These are phyloP conservation scores for Nigrospora oryzae DNA, from an alignment of 2,329 filamentous ascomycete genomes.

Conservation along the genomic window DNA sequence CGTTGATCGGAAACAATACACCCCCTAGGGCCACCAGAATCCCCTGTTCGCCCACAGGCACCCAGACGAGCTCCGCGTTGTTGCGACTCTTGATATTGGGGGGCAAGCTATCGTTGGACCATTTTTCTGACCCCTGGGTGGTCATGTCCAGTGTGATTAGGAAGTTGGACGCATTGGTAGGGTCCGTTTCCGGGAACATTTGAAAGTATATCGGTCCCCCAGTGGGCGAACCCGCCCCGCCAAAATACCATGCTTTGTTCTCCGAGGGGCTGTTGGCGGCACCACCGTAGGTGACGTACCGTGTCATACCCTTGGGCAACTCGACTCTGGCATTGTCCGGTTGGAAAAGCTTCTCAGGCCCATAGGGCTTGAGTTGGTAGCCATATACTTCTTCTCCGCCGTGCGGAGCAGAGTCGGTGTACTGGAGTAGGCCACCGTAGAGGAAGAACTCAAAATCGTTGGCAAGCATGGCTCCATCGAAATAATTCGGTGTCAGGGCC, in stretches of 20 bases:
- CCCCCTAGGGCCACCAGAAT: slow-evolving; percentile 73
- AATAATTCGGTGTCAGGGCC: slow-evolving; percentile 42
- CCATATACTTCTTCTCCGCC: slow-evolving; percentile 31
- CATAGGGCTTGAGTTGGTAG: slow-evolving; percentile 48
- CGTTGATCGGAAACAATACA: slow-evolving; percentile 52
- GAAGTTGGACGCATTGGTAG: slow-evolving; percentile 40
- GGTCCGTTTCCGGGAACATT: slow-evolving; percentile 24
- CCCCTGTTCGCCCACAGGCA: slow-evolving; percentile 69
- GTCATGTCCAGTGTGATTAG: slow-evolving; percentile 56
- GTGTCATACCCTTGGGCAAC: slow-evolving; percentile 40
- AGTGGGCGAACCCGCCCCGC: slow-evolving; percentile 45
- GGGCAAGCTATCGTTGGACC: slow-evolving; percentile 49
- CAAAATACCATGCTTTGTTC: slow-evolving; percentile 64
- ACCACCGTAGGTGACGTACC: slow-evolving; percentile 57
- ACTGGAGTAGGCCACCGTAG: slow-evolving; percentile 48
- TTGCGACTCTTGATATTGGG: slow-evolving; percentile 43
- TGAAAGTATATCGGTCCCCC: slow-evolving; percentile 39
- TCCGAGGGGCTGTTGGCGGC: slow-evolving; percentile 59
- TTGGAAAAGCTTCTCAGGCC: slow-evolving; percentile 31
- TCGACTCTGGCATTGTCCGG: slow-evolving; percentile 30
- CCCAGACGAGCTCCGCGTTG: slow-evolving; percentile 60
- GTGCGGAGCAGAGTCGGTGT: slow-evolving; percentile 28
- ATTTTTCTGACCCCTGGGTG: slow-evolving; percentile 37
- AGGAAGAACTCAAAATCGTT: slow-evolving; percentile 56
- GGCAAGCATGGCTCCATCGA: slow-evolving; percentile 56